Evolutionary conservation across 2,329 filamentous ascomycete species (phyloP), one percentile per base, ranked within the genome.

Genomic region (Trichocomaceae sp.): DNA sequence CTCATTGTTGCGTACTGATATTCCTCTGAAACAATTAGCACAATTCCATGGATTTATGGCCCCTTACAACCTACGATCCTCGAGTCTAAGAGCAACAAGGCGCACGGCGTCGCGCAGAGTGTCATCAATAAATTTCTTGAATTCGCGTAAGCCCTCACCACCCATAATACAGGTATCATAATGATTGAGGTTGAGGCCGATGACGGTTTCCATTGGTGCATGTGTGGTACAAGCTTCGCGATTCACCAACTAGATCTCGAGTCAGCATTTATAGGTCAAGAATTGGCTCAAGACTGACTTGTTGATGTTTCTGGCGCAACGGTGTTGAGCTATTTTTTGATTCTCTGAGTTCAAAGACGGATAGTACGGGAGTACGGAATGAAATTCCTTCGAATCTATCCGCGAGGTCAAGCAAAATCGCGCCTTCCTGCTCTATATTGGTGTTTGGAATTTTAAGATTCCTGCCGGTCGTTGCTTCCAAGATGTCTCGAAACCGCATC

Each of bases 1-100:
- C 58, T 60, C 56, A 57, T 61, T 19, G 52, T 58, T 47, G 60
- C 57, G 39, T 61, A 57, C 55, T 61, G 52, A 52, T 60, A 62
- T 54, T 61, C 47, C 50, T 57, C 59, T 59, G 47, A 39, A 39
- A 22, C 26, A 9, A 49, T 59, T 58, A 57, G 39, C 42, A 50
- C 49, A 17, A 17, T 53, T 54, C 39, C 15, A 42, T 13, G 15
- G 39, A 13, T 42, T 42, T 42, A n/a, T 42, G 39, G 15, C 15
- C 39, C 9, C 39, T 33, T 29, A 53, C 46, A 49, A 57, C 58
- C 35, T 58, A 57, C 59, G 44, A 20, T 52, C 50, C 29, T 62
- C 52, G 8, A 61, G 52, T 47, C 58, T 35, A 55, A 49, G 33
- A 20, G 55, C 56, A 47, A 61, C 39, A 58, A 60, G 56, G 15